Conservation (phyloP, 164 flowering plant species). For the Magnolia kwangsiensis region DNA sequence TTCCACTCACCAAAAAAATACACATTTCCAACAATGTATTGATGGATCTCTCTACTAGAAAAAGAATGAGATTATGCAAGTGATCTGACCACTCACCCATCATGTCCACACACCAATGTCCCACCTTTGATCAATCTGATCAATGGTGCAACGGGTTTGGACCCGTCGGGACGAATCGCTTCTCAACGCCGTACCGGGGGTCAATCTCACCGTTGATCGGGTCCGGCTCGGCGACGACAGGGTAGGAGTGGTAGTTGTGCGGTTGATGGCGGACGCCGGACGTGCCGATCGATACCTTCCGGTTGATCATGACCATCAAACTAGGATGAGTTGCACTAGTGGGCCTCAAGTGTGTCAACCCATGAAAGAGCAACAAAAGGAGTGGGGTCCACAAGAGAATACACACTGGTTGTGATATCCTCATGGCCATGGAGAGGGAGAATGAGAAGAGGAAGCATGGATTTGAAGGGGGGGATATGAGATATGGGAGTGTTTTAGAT, state of each 20-base stretch:
- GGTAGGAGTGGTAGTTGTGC: neutral
- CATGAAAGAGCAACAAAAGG: slow-evolving; percentile 22
- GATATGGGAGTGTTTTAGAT: slow-evolving; percentile 15
- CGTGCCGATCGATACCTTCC: slow-evolving; percentile 21
- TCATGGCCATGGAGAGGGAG: slow-evolving; percentile 19
- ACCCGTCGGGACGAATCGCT: slow-evolving; percentile 81
- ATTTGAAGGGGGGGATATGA: slow-evolving; percentile 4
- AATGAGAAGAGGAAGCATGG: slow-evolving; percentile 14
- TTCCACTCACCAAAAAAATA: neutral
- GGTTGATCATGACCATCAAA: neutral
- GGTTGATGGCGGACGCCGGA: slow-evolving; percentile 27
- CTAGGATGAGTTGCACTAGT: slow-evolving; percentile 5
- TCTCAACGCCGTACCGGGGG: slow-evolving; percentile 75
- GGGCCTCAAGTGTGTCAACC: slow-evolving; percentile 11
- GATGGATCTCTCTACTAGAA: slow-evolving; percentile 1
- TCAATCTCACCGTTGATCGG: slow-evolving; percentile 48
- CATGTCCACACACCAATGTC: neutral
- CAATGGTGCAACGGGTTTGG: slow-evolving; percentile 93
- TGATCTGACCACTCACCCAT: slow-evolving; percentile 6
- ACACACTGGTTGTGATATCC: slow-evolving; percentile 16
- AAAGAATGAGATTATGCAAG: slow-evolving; percentile 1
- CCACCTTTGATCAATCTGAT: slow-evolving; percentile 1
- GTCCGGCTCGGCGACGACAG: slow-evolving; percentile 1
- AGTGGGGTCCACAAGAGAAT: slow-evolving; percentile 32
- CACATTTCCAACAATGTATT: slow-evolving; percentile 6